Percentiles rank a stretch among this genome's conserved stretches.
Conservation (phyloP, 139 green algal genomes). For the Pseudopediastrum boryanum region DNA sequence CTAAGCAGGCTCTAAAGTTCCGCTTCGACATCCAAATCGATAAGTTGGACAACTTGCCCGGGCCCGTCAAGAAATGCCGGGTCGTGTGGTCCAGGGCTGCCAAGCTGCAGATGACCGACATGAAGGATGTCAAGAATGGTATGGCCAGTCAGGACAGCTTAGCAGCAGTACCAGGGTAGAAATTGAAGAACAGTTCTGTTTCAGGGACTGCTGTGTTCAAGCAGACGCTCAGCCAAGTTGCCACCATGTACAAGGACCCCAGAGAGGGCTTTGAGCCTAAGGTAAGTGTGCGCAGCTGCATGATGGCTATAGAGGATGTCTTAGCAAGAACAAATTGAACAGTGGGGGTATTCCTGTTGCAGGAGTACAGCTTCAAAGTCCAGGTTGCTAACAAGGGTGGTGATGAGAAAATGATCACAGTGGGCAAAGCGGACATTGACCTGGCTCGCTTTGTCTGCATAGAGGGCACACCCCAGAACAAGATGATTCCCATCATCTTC, state of each 20-base stretch:
- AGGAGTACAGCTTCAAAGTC: constrained; percentile 68
- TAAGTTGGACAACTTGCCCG: constrained; percentile 58
- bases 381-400: constrained; percentile 43
- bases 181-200: not conserved
- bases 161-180: not conserved
- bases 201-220: constrained; percentile 58
- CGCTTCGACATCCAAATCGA: constrained; percentile 57
- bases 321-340: not conserved
- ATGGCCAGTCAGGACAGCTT: not conserved
- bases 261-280: constrained; percentile 55
- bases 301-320: not conserved
- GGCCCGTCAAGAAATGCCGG: constrained; percentile 44
- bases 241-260: constrained; percentile 53
- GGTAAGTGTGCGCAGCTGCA: constrained; percentile 28
- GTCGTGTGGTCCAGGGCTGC: constrained; percentile 63
- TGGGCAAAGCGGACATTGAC: constrained; percentile 57
- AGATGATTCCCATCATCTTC: constrained; percentile 46
- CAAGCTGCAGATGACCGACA: constrained; percentile 70
- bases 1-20: constrained; percentile 44
- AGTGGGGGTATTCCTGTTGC: not conserved
- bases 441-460: constrained; percentile 45
- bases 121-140: constrained; percentile 51
- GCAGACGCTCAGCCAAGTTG: constrained; percentile 65
- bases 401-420: constrained; percentile 39
- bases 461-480: constrained; percentile 20